A percentile compares a stretch with the other conserved stretches of the same genome.
Conservation (phyloP, 208 protist species). For the Trypanosoma melophagium region DNA sequence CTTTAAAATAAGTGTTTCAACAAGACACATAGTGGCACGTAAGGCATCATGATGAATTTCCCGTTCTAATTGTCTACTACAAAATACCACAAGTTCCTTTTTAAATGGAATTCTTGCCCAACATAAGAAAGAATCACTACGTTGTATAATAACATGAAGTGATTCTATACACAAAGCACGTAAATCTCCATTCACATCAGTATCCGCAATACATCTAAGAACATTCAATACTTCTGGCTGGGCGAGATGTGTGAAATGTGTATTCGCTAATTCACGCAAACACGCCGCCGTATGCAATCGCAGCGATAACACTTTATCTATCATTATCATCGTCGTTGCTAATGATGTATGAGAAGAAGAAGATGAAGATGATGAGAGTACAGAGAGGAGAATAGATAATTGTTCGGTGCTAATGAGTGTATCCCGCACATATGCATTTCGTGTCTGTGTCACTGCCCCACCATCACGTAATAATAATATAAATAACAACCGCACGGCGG, state of each 20-base stretch:
- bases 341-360: too few species aligned
- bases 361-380: neutral
- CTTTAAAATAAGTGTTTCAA: constrained; percentile 23
- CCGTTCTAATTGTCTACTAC: constrained; percentile 7
- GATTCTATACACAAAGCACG: constrained; percentile 18
- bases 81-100: constrained; percentile 12
- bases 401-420: neutral
- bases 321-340: neutral
- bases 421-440: constrained; percentile 11
- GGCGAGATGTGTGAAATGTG: constrained; percentile 2
- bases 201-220: neutral
- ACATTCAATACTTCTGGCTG: constrained; percentile 2
- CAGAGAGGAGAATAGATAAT: constrained; percentile 8
- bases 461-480: constrained; percentile 19
- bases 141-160: constrained; percentile 6
- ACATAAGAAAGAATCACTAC: neutral
- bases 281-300: constrained; percentile 11
- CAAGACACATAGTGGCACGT: constrained; percentile 16
- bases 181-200: constrained; percentile 14
- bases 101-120: constrained; percentile 10
- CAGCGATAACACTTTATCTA: neutral
- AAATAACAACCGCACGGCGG: constrained; percentile 17
- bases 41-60: constrained; percentile 12
- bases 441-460: neutral
- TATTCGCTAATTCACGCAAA: constrained; percentile 24